Base-by-base conservation (phyloP, 176 grass and related monocot genomes). In the Carex cristatella region DNA sequence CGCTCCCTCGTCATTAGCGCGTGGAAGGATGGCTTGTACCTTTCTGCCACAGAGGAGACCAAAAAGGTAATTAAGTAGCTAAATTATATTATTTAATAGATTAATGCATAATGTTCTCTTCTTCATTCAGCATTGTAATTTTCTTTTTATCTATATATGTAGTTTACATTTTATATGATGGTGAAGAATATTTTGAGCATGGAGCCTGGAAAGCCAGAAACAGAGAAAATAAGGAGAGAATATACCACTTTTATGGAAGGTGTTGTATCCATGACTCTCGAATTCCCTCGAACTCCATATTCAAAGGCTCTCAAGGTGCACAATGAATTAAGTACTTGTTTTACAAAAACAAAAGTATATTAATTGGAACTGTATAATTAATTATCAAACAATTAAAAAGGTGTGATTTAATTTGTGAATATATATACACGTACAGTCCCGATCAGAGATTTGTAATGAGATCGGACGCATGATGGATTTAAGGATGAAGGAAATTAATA, bases 81-180 rank as follows among this genome's bases (percentile, higher is more conserved):
- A n/a, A n/a, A n/a, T n/a, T n/a, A n/a, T n/a, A n/a, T n/a, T n/a
- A n/a, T n/a, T n/a, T 14, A 2, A 12, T 0, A 2, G 15, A 69
- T 37, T 40, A 40, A 40, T 69, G 14, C 7, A 69, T 69, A 69
- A 10, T 0, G 15, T 8, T 37, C 63, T 65, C 28, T 40, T 74
- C 4, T 51, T 18, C 1, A 30, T 30, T 51, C n/a, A n/a, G n/a
- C n/a, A n/a, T n/a, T n/a, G n/a, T n/a, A n/a, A n/a, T n/a, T 10
- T 61, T 2, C 48, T 4, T 83, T 31, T 1, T 35, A 35, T 19
- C 6, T 10, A 10, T n/a, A 2, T 62, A 14, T 80, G 71, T 55
- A 89, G 87, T 89, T 89, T 64, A 84, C 87, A 35, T 89, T 89
- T 71, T 65, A 80, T 80, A 53, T 89, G 63, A 89, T 89, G 87